phyloP scores from a whole-genome alignment of 768 basidiomycete species.

The Podaxis pistillaris region DNA sequence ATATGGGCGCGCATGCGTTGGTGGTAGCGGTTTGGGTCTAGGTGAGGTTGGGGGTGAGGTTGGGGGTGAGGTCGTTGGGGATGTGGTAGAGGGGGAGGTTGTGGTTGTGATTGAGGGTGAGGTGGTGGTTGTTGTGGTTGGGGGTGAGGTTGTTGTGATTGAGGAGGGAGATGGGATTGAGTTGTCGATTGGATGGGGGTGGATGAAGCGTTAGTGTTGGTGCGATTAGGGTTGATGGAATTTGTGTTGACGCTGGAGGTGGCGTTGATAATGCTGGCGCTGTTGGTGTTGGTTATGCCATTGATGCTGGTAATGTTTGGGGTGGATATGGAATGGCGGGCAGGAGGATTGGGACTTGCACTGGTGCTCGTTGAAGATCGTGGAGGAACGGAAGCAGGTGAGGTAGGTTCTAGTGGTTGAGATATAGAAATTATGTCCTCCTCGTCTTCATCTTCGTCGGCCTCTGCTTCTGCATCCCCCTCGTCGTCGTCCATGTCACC shows the following conservation, averaged over 20 bases:
- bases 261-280: neutral
- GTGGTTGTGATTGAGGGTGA: too few relatives aligned
- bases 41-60: too few relatives aligned
- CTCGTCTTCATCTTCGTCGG: constrained; percentile 13
- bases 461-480: constrained; percentile 12
- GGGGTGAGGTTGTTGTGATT: too few relatives aligned
- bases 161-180: neutral
- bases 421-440: neutral
- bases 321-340: constrained; percentile 2
- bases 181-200: neutral
- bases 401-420: neutral
- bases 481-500: constrained; percentile 9
- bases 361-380: neutral
- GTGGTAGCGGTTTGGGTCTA: constrained; percentile 28
- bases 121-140: too few relatives aligned
- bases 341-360: neutral
- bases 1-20: constrained; percentile 41
- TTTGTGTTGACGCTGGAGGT: neutral
- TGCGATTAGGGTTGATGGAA: constrained; percentile 10
- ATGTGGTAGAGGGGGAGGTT: too few relatives aligned
- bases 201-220: constrained; percentile 16
- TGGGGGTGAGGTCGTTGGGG: too few relatives aligned
- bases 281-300: neutral
- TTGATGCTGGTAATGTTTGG: neutral
- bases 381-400: neutral